Conservation (phyloP, 306 rosid species). For the Inga laurina region DNA sequence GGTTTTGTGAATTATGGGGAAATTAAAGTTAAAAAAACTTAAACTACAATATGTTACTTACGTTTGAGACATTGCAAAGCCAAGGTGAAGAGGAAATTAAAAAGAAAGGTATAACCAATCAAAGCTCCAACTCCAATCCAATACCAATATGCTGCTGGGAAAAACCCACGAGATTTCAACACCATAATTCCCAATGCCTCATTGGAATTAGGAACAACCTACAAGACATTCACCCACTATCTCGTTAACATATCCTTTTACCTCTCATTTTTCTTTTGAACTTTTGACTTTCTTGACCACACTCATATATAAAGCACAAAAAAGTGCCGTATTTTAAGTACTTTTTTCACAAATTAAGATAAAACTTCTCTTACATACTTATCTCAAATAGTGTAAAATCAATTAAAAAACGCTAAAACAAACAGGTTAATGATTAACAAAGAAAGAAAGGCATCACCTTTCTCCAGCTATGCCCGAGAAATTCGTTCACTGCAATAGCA, state of each 20-base stretch:
- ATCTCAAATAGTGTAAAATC: too few species aligned
- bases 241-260: not conserved
- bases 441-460: constrained; percentile 41
- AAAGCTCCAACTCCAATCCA: constrained; percentile 91
- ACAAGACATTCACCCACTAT: constrained; percentile 23
- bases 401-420: too few species aligned
- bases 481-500: constrained; percentile 80
- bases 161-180: constrained; percentile 74
- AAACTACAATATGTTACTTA: constrained; percentile 37
- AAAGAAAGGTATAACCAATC: constrained; percentile 66
- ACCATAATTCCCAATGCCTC: constrained; percentile 69
- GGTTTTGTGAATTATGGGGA: not conserved
- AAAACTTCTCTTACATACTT: too few species aligned
- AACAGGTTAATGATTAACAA: not conserved
- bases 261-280: constrained; percentile 3
- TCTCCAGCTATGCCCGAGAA: constrained; percentile 74
- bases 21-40: not conserved
- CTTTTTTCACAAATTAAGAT: too few species aligned
- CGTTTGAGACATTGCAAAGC: constrained; percentile 75
- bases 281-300: not conserved
- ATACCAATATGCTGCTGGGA: constrained; percentile 75
- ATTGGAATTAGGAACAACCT: constrained; percentile 61
- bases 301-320: too few species aligned
- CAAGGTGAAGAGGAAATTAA: constrained; percentile 60
- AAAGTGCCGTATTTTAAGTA: too few species aligned